Evolutionary conservation across 495 filamentous ascomycete species (phyloP), one percentile per base, ranked within the genome.

Genomic region (Cercophora sp.): DNA sequence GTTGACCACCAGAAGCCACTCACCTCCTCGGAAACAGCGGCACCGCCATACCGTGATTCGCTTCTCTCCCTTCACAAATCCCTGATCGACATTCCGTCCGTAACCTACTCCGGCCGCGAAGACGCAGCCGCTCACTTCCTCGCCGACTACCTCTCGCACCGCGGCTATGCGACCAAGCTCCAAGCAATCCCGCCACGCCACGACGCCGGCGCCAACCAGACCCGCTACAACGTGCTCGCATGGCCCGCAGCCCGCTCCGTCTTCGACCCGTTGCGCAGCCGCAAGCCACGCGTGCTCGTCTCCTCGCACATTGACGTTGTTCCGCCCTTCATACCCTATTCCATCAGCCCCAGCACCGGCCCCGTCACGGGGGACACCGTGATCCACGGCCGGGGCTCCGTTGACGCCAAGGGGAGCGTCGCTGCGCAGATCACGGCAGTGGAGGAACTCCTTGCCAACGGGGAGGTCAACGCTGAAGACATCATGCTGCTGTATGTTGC

Each of bases 401-500:
- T 95, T 54, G 92, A 98, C 64, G 92, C 88, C 52, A 98, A 98
- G 66, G 91, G 74, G 31, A 86, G 84, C 69, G 84, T 98, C 8
- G 92, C 93, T 3, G 77, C 88, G 4, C 87, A 90, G 60, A 77
- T 91, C 53, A 79, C 73, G 41, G 88, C 89, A 4, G 68, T 85
- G 2, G 70, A 82, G 51, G 76, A 85, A 43, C 77, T 89, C 18
- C 68, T 91, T 13, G 53, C 64, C 0, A 41, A 67, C 0, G 57
- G 70, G 13, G 8, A 36, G 15, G 40, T 84, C 18, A 26, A 51
- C 3, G 61, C 62, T 4, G 69, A 67, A 2, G 73, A 82, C 32
- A 65, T 94, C 2, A 85, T 82, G 36, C 78, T 97, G 6, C 80
- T 96, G 22, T 96, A 85, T 70, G 92, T 97, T 8, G 89, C 96